These are phyloP conservation scores for Suillus brevipes DNA, from an alignment of 768 basidiomycete genomes.

Conservation along the genomic window DNA sequence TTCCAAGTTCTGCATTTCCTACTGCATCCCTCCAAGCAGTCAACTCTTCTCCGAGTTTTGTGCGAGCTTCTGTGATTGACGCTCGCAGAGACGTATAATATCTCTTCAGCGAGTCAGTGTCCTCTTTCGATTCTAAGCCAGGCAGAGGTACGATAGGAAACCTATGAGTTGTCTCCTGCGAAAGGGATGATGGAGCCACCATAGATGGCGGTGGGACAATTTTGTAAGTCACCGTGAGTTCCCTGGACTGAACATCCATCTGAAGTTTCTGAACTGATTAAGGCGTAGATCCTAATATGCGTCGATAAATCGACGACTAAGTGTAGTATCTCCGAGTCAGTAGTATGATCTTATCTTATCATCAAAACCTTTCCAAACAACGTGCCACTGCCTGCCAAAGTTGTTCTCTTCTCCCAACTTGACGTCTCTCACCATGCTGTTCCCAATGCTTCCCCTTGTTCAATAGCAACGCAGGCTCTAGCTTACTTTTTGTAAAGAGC, in stretches of 20 bases:
- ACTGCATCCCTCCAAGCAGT: constrained; percentile 76
- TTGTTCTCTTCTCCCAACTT: constrained; percentile 1
- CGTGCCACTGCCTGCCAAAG: neutral
- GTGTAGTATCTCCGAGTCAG: too few species aligned
- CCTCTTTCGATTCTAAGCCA: constrained; percentile 7
- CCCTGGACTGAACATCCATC: constrained; percentile 1
- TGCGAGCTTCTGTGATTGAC: constrained; percentile 53
- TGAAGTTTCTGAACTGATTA: constrained; percentile 17
- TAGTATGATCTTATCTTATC: constrained; percentile 22
- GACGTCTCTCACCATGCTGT: constrained; percentile 14
- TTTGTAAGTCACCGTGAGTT: constrained; percentile 22
- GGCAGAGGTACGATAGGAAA: constrained; percentile 22
- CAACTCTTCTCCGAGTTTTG: constrained; percentile 62
- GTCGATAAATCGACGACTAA: neutral
- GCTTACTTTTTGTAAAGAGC: constrained; percentile 19
- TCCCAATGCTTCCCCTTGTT: constrained; percentile 52
- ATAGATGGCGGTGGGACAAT: constrained; percentile 24
- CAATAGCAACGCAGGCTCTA: constrained; percentile 51
- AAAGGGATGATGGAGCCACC: constrained; percentile 21
- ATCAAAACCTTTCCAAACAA: constrained; percentile 9
- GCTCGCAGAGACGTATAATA: constrained; percentile 55
- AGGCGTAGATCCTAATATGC: constrained; percentile 3
- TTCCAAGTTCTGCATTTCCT: constrained; percentile 60
- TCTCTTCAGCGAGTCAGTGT: neutral
- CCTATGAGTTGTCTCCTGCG: constrained; percentile 22